Evolutionary conservation across 192 early-diverging fungal genomes (phyloP).

Genomic region (Backusella westeae): DNA sequence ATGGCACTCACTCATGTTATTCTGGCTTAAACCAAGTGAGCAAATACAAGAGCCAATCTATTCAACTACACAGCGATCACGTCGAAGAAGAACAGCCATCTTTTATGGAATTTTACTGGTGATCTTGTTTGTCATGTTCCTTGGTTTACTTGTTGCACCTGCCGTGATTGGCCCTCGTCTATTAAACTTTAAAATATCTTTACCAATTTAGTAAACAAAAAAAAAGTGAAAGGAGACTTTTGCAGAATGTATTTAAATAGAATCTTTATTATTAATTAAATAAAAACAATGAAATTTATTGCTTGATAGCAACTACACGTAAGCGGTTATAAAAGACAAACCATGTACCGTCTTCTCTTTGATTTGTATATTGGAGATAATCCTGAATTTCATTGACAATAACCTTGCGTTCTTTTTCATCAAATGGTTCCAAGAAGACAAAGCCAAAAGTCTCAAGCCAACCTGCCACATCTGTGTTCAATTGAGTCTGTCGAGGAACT

Average conservation of each 20-base stretch:
- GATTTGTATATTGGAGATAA: constrained; percentile 17
- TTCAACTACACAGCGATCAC: constrained; percentile 61
- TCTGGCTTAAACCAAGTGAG: constrained; percentile 74
- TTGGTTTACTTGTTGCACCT: constrained; percentile 62
- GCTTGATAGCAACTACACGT: constrained; percentile 27
- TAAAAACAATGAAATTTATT: not conserved
- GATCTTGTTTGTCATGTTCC: constrained; percentile 54
- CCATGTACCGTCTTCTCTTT: constrained; percentile 36
- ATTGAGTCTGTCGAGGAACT: constrained; percentile 51
- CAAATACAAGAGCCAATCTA: constrained; percentile 72
- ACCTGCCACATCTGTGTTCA: constrained; percentile 55
- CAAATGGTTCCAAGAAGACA: constrained; percentile 52
- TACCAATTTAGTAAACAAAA: constrained; percentile 10
- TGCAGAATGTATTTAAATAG: constrained; percentile 2
- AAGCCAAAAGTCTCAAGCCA: constrained; percentile 71
- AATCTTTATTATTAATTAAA: constrained; percentile 3
- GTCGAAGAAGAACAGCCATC: constrained; percentile 60
- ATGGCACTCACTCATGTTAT: constrained; percentile 77
- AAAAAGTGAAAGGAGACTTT: not conserved
- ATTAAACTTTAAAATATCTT: constrained; percentile 10
- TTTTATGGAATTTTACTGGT: constrained; percentile 64
- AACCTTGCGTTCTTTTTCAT: constrained; percentile 18
- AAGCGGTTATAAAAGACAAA: constrained; percentile 32
- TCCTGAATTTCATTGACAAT: constrained; percentile 32
- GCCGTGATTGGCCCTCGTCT: constrained; percentile 35